Conservation (phyloP, 2,329 filamentous ascomycete genomes). For the Cercospora sp. region DNA sequence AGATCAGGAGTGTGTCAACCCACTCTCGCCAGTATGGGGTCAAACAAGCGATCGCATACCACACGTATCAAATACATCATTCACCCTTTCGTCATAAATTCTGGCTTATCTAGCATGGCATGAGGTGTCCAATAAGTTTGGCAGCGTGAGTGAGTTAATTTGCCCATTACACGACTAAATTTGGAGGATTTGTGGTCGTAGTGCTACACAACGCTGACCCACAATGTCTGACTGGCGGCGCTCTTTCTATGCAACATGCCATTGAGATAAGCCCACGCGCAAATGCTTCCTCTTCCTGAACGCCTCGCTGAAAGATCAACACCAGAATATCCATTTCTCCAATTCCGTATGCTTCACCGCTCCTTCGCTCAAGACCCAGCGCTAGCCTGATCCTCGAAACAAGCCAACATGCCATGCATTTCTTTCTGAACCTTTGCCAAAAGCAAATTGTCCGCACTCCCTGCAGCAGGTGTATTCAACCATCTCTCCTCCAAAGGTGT, state of each 20-base stretch:
- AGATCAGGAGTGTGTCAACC: background rate
- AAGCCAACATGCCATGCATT: constrained; percentile 57
- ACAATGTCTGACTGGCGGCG: background rate
- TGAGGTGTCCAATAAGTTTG: background rate
- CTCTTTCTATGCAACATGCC: background rate
- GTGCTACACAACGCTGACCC: background rate
- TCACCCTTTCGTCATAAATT: background rate
- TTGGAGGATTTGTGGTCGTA: background rate
- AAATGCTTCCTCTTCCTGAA: constrained; percentile 3
- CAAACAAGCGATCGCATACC: constrained; percentile 11
- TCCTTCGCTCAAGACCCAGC: background rate
- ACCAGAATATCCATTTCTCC: background rate
- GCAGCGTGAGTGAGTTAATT: background rate
- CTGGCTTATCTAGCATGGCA: background rate
- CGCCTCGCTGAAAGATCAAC: constrained; percentile 8
- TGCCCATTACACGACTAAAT: background rate
- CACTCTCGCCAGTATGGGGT: background rate
- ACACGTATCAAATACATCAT: background rate
- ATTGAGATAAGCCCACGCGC: background rate
- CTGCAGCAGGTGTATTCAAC: constrained; percentile 49
- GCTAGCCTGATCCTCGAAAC: constrained; percentile 38
- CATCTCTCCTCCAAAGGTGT: constrained; percentile 71
- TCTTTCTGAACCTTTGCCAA: constrained; percentile 75
- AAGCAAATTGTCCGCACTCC: constrained; percentile 56
- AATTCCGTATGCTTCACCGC: background rate